Percentiles rank a stretch among this genome's conserved stretches.
phyloP scores from a whole-genome alignment of 2,329 filamentous ascomycete genomes.

The Paracoccidioides lutzii region DNA sequence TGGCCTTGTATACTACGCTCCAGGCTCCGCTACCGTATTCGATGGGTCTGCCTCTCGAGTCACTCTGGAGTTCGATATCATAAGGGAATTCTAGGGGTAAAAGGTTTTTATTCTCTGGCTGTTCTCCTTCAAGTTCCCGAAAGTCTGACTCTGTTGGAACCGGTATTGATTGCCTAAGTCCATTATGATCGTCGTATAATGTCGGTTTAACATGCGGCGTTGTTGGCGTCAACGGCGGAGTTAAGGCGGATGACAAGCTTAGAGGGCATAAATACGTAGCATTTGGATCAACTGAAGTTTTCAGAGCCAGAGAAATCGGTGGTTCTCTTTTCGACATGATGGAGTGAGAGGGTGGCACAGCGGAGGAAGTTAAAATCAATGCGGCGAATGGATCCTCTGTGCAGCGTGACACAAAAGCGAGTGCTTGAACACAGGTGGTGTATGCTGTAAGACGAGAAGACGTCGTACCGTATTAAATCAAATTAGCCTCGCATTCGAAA shows the following conservation, averaged over 20 bases:
- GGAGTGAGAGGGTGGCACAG: background rate
- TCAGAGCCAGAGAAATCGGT: constrained; percentile 7
- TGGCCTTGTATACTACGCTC: constrained; percentile 36
- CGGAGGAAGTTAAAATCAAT: background rate
- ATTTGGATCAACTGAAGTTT: constrained; percentile 7
- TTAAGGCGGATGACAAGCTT: constrained; percentile 13
- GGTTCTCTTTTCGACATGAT: constrained; percentile 5
- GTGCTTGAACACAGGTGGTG: background rate
- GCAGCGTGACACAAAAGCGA: background rate
- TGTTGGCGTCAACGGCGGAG: constrained; percentile 26
- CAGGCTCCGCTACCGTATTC: constrained; percentile 36
- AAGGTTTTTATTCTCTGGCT: background rate
- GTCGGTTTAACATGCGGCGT: constrained; percentile 11
- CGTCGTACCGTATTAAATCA: too few species aligned
- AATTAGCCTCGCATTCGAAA: too few species aligned
- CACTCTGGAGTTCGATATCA: constrained; percentile 22
- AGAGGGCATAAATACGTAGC: constrained; percentile 3
- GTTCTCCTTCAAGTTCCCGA: background rate
- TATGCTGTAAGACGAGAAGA: too few species aligned
- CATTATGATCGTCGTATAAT: constrained; percentile 6
- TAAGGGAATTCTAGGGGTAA: constrained; percentile 20
- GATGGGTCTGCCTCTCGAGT: constrained; percentile 18
- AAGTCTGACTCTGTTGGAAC: background rate
- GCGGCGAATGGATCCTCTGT: too few species aligned
- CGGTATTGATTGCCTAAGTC: background rate